Conservation (phyloP, 2,329 filamentous ascomycete species). For the Helotiales sp. region DNA sequence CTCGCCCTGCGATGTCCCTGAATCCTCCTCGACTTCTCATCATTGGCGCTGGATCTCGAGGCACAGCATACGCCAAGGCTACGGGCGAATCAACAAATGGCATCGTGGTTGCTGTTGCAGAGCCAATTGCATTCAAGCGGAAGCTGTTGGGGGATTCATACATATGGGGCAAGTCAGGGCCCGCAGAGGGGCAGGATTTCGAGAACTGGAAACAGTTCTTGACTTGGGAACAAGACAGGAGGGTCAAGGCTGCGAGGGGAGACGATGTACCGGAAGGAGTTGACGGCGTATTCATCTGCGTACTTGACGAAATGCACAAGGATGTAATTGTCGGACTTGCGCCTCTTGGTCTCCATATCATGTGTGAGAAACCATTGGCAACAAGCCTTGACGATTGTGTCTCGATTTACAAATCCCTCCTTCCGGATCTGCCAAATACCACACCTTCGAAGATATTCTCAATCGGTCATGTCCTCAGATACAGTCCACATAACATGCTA, state of each 20-base stretch:
- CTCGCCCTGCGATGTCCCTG: constrained; percentile 44
- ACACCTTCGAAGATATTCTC: constrained; percentile 68
- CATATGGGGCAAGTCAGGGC: constrained; percentile 66
- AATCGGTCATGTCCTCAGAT: constrained; percentile 91
- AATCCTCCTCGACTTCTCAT: constrained; percentile 72
- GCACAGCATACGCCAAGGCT: constrained; percentile 73
- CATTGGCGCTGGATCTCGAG: constrained; percentile 82
- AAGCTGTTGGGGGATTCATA: constrained; percentile 70
- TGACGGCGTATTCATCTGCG: constrained; percentile 70
- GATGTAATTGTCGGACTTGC: constrained; percentile 79
- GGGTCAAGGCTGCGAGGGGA: constrained; percentile 56
- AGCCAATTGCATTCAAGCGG: constrained; percentile 80
- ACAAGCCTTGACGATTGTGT: constrained; percentile 80
- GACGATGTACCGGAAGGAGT: constrained; percentile 50
- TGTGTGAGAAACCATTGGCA: constrained; percentile 94
- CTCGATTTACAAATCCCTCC: constrained; percentile 68
- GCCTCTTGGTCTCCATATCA: constrained; percentile 75
- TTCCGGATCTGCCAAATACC: constrained; percentile 44
- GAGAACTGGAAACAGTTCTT: constrained; percentile 76
- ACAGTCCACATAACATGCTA: constrained; percentile 89
- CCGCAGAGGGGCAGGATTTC: constrained; percentile 71
- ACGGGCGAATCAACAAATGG: constrained; percentile 69
- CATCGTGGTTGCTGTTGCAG: constrained; percentile 77
- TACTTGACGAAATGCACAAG: constrained; percentile 86
- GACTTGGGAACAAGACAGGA: constrained; percentile 69